Evolutionary conservation across 2,329 filamentous ascomycete species (phyloP).

Genomic region (Allantophomopsis lycopodina): DNA sequence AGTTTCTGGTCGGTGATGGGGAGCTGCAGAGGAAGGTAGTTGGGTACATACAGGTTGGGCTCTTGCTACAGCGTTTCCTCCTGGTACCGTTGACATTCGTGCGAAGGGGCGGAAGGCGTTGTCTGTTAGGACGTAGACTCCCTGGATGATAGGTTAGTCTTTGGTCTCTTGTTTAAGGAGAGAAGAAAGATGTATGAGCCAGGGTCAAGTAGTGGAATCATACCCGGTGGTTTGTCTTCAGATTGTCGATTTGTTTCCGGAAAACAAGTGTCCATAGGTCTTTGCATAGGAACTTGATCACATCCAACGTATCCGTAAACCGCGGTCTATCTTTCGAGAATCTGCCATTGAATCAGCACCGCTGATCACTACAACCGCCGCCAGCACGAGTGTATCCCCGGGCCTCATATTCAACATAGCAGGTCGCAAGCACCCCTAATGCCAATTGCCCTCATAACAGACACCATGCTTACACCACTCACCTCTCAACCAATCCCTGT

Average conservation of each 20-base stretch:
- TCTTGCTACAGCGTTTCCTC: constrained; percentile 56
- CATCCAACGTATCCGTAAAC: constrained; percentile 83
- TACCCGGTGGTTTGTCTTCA: constrained; percentile 94
- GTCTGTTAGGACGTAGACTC: constrained; percentile 93
- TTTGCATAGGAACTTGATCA: constrained; percentile 98
- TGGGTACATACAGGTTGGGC: constrained; percentile 62
- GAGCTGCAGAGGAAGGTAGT: constrained; percentile 1
- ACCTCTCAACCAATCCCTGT: constrained; percentile 84
- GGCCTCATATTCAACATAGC: too few species aligned
- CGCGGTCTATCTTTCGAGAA: constrained; percentile 75
- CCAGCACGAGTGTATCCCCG: too few species aligned
- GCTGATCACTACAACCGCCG: not conserved
- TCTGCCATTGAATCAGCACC: constrained; percentile 24
- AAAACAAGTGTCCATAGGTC: constrained; percentile 93
- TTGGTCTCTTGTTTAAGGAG: not conserved
- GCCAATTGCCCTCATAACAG: not conserved
- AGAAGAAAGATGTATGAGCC: not conserved
- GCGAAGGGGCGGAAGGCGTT: constrained; percentile 79
- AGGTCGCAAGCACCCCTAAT: not conserved
- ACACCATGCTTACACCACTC: constrained; percentile 14
- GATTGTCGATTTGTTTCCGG: constrained; percentile 93
- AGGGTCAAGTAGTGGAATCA: constrained; percentile 8
- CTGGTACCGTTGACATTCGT: constrained; percentile 74
- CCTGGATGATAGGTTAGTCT: constrained; percentile 29
- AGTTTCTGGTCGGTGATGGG: not conserved